Percentiles rank a stretch among this genome's conserved stretches.
Conservation (phyloP, 805 yeast species). For the Hanseniaspora nectarophila region DNA sequence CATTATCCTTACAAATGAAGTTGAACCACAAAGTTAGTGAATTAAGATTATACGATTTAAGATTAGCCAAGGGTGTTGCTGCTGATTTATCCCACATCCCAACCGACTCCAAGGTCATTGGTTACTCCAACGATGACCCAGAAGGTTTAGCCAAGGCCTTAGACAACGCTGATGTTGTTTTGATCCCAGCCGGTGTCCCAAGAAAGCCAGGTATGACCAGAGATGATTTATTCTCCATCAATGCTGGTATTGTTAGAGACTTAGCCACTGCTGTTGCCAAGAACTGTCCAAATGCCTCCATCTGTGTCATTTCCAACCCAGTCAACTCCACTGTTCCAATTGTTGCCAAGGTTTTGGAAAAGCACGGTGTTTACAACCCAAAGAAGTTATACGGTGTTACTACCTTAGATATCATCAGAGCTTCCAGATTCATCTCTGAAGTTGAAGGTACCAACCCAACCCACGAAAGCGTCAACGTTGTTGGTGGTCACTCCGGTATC, state of each 20-base stretch:
- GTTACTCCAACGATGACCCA: conserved; percentile 70
- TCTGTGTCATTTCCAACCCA: conserved; percentile 81
- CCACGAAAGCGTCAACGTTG: conserved; percentile 68
- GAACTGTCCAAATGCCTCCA: conserved; percentile 69
- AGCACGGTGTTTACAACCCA: conserved; percentile 80
- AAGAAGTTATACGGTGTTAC: conserved; percentile 91
- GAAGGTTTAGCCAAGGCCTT: conserved; percentile 62
- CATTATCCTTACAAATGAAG: conserved; percentile 70
- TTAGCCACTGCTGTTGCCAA: conserved; percentile 79
- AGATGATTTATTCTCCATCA: conserved; percentile 92
- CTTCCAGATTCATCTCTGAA: conserved; percentile 68
- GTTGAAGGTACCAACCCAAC: conserved; percentile 49
- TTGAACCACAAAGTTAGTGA: conserved; percentile 79
- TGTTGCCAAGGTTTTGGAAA: conserved; percentile 82
- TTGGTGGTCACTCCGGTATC: conserved; percentile 96
- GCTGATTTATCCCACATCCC: conserved; percentile 91
- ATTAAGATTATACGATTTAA: conserved; percentile 75
- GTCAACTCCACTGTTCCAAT: conserved; percentile 96
- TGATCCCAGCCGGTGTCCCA: conserved; percentile 97
- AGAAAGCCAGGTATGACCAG: conserved; percentile 99
- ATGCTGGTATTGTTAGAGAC: conserved; percentile 89
- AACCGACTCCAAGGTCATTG: conserved; percentile 78
- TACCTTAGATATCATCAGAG: conserved; percentile 82
- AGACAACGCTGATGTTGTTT: conserved; percentile 59
- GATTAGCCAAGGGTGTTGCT: conserved; percentile 93